phyloP scores from a whole-genome alignment of 2,329 filamentous ascomycete genomes.

The Botryosphaeria dothidea region DNA sequence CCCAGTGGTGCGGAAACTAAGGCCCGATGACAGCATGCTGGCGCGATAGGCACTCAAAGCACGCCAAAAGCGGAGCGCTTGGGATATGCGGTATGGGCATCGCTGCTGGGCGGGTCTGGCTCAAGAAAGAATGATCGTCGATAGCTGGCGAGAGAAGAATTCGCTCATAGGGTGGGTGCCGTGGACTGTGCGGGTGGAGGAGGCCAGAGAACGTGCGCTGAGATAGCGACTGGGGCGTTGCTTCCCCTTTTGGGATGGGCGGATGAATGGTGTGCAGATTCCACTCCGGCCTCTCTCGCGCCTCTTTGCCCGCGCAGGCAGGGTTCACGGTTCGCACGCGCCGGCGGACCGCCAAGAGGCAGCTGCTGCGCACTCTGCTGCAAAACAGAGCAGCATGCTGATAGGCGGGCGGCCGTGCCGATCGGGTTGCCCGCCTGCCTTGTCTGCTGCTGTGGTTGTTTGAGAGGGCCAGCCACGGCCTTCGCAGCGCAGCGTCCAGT shows the following conservation, averaged over 20 bases:
- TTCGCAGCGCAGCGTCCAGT: not conserved
- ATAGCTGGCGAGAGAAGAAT: conserved; percentile 1
- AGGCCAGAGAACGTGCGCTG: conserved; percentile 7
- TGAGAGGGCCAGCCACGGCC: not conserved
- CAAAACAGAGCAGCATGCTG: not conserved
- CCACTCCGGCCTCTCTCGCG: not conserved
- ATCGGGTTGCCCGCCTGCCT: not conserved
- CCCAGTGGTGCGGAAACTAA: not conserved
- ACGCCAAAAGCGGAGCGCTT: conserved; percentile 3
- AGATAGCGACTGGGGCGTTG: conserved; percentile 6
- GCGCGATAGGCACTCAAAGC: conserved; percentile 7
- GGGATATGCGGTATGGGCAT: conserved; percentile 2
- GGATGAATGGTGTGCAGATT: not conserved
- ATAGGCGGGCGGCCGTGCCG: not conserved
- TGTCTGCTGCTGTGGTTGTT: not conserved
- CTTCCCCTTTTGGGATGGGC: conserved; percentile 4
- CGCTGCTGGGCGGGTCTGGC: not conserved
- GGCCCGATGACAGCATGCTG: conserved; percentile 13
- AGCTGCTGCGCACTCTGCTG: not conserved
- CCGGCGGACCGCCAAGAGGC: not conserved
- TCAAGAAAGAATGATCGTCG: conserved; percentile 4
- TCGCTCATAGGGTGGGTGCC: conserved; percentile 14
- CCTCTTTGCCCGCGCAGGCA: not conserved
- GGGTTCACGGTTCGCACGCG: not conserved
- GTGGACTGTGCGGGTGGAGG: conserved; percentile 4